Evolutionary conservation across 345 rosid species (phyloP).

Genomic region (Hypericum androsaemum): DNA sequence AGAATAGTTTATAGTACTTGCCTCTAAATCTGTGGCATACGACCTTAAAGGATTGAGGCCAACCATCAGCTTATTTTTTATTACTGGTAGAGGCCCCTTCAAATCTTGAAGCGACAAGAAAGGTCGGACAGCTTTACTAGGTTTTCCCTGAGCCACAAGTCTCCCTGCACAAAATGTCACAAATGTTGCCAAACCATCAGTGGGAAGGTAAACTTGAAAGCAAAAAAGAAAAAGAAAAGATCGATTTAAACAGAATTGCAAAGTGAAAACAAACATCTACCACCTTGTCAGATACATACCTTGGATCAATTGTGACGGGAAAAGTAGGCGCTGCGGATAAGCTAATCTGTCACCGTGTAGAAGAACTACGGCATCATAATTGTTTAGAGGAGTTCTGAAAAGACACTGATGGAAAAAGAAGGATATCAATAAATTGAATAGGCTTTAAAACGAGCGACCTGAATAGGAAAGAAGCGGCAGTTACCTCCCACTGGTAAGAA

Average conservation of each 20-base stretch:
- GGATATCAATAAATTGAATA: neutral
- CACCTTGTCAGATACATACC: constrained; percentile 26
- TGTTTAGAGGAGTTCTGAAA: constrained; percentile 75
- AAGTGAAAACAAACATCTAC: neutral
- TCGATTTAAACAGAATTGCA: neutral
- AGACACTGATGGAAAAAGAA: constrained; percentile 52
- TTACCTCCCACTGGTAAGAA: constrained; percentile 77
- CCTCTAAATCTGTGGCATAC: constrained; percentile 63
- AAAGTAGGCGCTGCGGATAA: constrained; percentile 63
- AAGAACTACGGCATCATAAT: constrained; percentile 81
- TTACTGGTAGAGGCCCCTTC: constrained; percentile 43
- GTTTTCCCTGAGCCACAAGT: constrained; percentile 55
- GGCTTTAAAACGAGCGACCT: constrained; percentile 4
- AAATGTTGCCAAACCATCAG: neutral
- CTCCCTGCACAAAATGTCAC: constrained; percentile 38
- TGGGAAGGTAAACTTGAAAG: no score
- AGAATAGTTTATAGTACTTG: constrained; percentile 19
- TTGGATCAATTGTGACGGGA: constrained; percentile 57
- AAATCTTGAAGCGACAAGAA: constrained; percentile 45
- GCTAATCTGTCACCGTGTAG: constrained; percentile 70
- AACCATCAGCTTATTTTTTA: constrained; percentile 51
- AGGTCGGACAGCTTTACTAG: constrained; percentile 53
- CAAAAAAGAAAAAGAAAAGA: neutral
- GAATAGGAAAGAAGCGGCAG: constrained; percentile 9
- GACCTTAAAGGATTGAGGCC: constrained; percentile 66